phyloP scores from a whole-genome alignment of 2,329 filamentous ascomycete genomes.

The Blastomyces gilchristii region DNA sequence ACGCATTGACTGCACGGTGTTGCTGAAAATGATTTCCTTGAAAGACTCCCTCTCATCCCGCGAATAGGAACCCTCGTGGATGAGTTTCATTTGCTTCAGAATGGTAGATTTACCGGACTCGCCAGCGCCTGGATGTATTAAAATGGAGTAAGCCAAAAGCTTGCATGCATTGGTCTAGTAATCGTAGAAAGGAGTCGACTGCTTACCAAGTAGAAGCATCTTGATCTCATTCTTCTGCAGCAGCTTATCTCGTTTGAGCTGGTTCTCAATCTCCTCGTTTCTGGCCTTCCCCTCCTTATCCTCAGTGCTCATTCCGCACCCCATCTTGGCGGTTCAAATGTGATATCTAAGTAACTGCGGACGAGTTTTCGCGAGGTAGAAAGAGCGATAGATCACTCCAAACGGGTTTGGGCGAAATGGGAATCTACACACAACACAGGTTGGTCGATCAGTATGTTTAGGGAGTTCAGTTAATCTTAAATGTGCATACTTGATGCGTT shows the following conservation, averaged over 20 bases:
- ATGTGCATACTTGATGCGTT: not conserved
- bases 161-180: not conserved
- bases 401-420: not conserved
- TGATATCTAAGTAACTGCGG: not conserved
- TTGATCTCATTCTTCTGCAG: slow-evolving; percentile 99
- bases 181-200: not conserved
- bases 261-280: slow-evolving; percentile 99
- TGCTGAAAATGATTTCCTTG: slow-evolving; percentile 63
- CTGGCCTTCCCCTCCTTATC: slow-evolving; percentile 99
- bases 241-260: slow-evolving; percentile 97
- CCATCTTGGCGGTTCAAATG: slow-evolving; percentile 61
- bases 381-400: not conserved
- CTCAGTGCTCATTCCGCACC: slow-evolving; percentile 99
- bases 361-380: not conserved
- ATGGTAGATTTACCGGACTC: slow-evolving; percentile 95
- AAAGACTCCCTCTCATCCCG: slow-evolving; percentile 68
- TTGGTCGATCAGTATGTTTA: not conserved
- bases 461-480: not conserved
- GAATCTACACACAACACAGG: not conserved
- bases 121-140: slow-evolving; percentile 63
- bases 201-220: slow-evolving; percentile 93
- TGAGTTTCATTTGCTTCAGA: slow-evolving; percentile 97
- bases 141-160: slow-evolving; percentile 6
- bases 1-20: slow-evolving; percentile 60
- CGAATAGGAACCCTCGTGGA: slow-evolving; percentile 97